Conservation (phyloP, 1,284 basidiomycete species). For the Exobasidium cylindrosporum region DNA sequence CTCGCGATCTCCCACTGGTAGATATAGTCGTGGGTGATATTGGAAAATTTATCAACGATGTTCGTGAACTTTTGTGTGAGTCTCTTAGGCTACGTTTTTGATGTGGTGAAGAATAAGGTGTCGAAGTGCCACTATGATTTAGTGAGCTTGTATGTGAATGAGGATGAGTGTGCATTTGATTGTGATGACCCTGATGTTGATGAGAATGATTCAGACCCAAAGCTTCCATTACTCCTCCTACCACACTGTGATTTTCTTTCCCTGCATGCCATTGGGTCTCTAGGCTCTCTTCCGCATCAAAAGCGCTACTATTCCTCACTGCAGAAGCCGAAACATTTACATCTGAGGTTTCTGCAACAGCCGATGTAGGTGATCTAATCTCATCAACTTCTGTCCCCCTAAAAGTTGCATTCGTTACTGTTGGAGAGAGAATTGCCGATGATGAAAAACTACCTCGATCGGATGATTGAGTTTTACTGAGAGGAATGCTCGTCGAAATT, state of each 20-base stretch:
- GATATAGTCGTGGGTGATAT: not conserved
- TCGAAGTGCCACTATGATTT: not conserved
- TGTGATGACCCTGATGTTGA: not conserved
- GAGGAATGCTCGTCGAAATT: not conserved
- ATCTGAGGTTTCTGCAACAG: not conserved
- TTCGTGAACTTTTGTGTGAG: not conserved
- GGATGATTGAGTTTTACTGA: not conserved
- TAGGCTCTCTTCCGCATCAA: constrained; percentile 6
- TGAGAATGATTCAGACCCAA: not conserved
- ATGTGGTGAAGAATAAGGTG: not conserved
- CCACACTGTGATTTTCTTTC: not conserved
- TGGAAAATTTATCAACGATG: not conserved
- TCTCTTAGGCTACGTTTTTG: not conserved
- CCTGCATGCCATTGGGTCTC: constrained; percentile 11
- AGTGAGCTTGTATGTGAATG: not conserved
- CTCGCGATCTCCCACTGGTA: not conserved
- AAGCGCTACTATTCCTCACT: not conserved
- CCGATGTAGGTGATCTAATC: not conserved
- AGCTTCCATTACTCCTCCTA: constrained; percentile 9
- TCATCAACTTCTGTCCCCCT: not conserved
- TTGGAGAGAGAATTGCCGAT: not conserved
- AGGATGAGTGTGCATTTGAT: not conserved
- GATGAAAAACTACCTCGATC: not conserved
- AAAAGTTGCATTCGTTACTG: not conserved
- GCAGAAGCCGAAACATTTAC: not conserved